Percentiles rank a stretch among this genome's conserved stretches.
phyloP scores from a whole-genome alignment of 2,329 filamentous ascomycete genomes.

The Curvularia sp. region DNA sequence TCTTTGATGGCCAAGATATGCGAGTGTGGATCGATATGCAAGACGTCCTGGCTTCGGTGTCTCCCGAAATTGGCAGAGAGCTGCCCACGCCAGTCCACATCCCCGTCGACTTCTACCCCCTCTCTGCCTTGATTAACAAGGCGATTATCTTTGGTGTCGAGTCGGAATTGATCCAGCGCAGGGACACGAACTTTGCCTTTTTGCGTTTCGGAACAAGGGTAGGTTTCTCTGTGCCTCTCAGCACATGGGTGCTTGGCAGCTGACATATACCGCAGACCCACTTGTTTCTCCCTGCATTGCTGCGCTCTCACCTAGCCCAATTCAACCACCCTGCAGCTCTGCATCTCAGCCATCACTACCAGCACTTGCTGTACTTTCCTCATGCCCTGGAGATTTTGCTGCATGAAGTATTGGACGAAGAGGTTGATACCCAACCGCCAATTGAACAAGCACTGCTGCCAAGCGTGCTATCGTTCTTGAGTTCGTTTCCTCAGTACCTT shows the following conservation, averaged over 20 bases:
- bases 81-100: constrained; percentile 77
- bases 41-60: constrained; percentile 77
- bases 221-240: constrained; percentile 47
- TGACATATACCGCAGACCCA: constrained; percentile 70
- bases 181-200: constrained; percentile 89
- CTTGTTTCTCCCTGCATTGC: constrained; percentile 86
- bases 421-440: constrained; percentile 73
- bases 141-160: constrained; percentile 91
- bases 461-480: constrained; percentile 61
- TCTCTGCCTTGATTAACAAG: constrained; percentile 86
- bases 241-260: constrained; percentile 5
- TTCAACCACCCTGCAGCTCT: constrained; percentile 82
- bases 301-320: constrained; percentile 78
- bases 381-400: constrained; percentile 92
- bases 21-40: constrained; percentile 89
- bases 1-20: constrained; percentile 86
- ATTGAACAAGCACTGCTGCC: constrained; percentile 59
- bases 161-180: constrained; percentile 88
- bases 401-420: constrained; percentile 92
- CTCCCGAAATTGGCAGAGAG: constrained; percentile 70
- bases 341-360: constrained; percentile 82
- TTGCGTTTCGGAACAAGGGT: constrained; percentile 88
- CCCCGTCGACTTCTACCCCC: constrained; percentile 91
- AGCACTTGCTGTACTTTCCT: constrained; percentile 86
- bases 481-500: constrained; percentile 75